Conservation (phyloP, 2,329 filamentous ascomycete genomes). For the Epichloe scottii region DNA sequence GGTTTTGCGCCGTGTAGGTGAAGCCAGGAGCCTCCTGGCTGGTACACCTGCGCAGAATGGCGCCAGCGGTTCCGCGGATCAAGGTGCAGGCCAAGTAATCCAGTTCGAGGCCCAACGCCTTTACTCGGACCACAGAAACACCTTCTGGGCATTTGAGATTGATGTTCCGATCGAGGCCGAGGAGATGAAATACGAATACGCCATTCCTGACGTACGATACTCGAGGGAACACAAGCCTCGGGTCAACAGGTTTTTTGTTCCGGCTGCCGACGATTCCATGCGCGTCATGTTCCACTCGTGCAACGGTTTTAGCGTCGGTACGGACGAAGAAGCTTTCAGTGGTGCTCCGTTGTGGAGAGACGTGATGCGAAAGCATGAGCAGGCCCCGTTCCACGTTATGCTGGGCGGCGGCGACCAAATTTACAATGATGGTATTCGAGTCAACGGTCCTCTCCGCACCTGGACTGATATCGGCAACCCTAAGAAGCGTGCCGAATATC, state of each 20-base stretch:
- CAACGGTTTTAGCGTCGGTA: constrained; percentile 88
- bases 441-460: constrained; percentile 63
- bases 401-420: constrained; percentile 91
- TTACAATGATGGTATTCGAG: constrained; percentile 87
- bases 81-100: constrained; percentile 29
- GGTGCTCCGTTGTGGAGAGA: constrained; percentile 94
- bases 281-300: constrained; percentile 98
- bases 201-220: constrained; percentile 53
- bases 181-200: constrained; percentile 72
- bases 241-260: constrained; percentile 70
- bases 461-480: constrained; percentile 83
- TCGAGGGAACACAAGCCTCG: constrained; percentile 41
- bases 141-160: constrained; percentile 89
- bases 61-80: constrained; percentile 13
- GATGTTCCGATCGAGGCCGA: constrained; percentile 57
- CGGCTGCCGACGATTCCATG: constrained; percentile 75
- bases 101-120: constrained; percentile 34
- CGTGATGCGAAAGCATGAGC: constrained; percentile 69
- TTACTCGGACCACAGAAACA: constrained; percentile 55
- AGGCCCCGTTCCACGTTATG: constrained; percentile 85
- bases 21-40: constrained; percentile 10
- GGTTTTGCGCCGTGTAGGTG: constrained; percentile 32
- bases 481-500: constrained; percentile 63
- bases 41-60: constrained; percentile 15
- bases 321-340: constrained; percentile 74